Evolutionary conservation across 2,329 filamentous ascomycete genomes (phyloP).

Genomic region (Aspergillus fumigatus): DNA sequence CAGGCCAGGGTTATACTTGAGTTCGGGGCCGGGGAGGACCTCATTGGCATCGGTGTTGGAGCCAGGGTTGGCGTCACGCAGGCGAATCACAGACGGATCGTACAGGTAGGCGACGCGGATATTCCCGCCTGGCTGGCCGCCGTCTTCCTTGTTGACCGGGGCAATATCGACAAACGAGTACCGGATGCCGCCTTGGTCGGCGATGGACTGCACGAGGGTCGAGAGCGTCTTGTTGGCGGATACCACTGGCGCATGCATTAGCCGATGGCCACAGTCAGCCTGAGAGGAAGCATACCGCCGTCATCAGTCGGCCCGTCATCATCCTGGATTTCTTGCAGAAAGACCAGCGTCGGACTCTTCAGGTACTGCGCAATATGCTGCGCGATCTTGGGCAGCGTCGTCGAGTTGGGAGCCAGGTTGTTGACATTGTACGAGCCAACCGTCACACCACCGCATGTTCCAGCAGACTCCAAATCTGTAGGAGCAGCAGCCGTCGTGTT

Average conservation of each 20-base stretch:
- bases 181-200: slow-evolving; percentile 42
- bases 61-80: slow-evolving; percentile 58
- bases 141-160: slow-evolving; percentile 58
- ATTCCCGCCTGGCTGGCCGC: slow-evolving; percentile 65
- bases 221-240: slow-evolving; percentile 56
- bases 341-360: slow-evolving; percentile 60
- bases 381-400: slow-evolving; percentile 56
- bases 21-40: slow-evolving; percentile 54
- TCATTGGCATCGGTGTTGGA: slow-evolving; percentile 51
- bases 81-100: slow-evolving; percentile 54
- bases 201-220: slow-evolving; percentile 52
- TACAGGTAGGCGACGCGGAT: slow-evolving; percentile 69
- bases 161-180: slow-evolving; percentile 60
- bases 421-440: slow-evolving; percentile 67
- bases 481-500: slow-evolving; percentile 46
- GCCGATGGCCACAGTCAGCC: not conserved
- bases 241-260: slow-evolving; percentile 29
- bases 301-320: slow-evolving; percentile 59
- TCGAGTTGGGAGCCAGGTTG: slow-evolving; percentile 57
- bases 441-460: slow-evolving; percentile 58
- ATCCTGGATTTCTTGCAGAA: slow-evolving; percentile 69
- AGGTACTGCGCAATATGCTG: slow-evolving; percentile 62
- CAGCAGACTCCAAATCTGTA: slow-evolving; percentile 46
- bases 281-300: slow-evolving; percentile 37
- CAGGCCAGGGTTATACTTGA: slow-evolving; percentile 65